Conservation (phyloP, 345 rosid species). For the Melastoma malabathricum region DNA sequence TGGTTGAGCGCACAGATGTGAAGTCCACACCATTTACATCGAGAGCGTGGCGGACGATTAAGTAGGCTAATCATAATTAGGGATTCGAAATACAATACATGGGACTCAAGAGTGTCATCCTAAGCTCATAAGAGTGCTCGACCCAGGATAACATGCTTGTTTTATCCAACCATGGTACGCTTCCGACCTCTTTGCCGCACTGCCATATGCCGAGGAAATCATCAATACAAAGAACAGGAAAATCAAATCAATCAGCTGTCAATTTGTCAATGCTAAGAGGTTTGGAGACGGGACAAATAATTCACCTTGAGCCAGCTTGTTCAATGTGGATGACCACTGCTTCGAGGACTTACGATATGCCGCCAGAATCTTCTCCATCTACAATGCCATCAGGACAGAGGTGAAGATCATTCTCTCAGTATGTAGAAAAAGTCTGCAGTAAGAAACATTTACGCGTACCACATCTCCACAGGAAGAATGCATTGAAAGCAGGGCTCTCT, state of each 20-base stretch:
- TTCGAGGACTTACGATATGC: conserved; percentile 85
- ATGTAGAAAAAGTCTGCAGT: not conserved
- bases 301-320: conserved; percentile 93
- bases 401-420: too few species aligned
- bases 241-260: not conserved
- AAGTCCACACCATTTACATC: too few species aligned
- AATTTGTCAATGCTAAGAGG: not conserved
- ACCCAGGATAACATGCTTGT: too few species aligned
- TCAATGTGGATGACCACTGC: conserved; percentile 89
- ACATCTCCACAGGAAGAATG: conserved; percentile 96
- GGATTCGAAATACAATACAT: too few species aligned
- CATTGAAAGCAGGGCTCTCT: conserved; percentile 86
- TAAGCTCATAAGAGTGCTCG: too few species aligned
- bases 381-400: conserved; percentile 6
- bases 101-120: too few species aligned
- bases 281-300: not conserved
- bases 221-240: conserved; percentile 7
- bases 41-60: too few species aligned
- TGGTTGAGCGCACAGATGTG: too few species aligned
- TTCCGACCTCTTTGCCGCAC: conserved; percentile 90
- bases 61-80: too few species aligned
- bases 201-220: conserved; percentile 14
- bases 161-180: conserved; percentile 86
- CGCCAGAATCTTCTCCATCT: conserved; percentile 76
- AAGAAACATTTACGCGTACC: conserved; percentile 31